phyloP scores from a whole-genome alignment of 1,284 basidiomycete species.

The Ustilago vetiveriae region DNA sequence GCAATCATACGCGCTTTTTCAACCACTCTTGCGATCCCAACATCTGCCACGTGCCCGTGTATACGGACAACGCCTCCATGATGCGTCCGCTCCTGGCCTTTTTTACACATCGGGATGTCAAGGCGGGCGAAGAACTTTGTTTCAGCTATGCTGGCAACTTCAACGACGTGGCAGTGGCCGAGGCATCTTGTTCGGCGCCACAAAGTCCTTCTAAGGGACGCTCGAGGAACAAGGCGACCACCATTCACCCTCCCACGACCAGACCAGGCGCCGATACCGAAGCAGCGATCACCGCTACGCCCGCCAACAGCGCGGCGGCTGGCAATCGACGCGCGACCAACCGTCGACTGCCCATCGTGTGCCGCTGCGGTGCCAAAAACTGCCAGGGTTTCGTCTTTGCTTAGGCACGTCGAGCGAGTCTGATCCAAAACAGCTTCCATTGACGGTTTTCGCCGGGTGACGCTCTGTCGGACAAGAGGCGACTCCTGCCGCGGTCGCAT shows the following conservation, averaged over 20 bases:
- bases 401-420: too few relatives aligned
- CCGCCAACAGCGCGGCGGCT: constrained; percentile 3
- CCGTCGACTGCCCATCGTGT: constrained; percentile 10
- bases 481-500: too few relatives aligned
- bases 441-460: too few relatives aligned
- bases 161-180: not conserved
- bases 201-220: constrained; percentile 2
- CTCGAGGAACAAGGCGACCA: not conserved
- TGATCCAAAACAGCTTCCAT: too few relatives aligned
- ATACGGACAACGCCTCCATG: constrained; percentile 75
- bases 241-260: constrained; percentile 7
- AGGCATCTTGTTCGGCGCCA: not conserved
- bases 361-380: constrained; percentile 21
- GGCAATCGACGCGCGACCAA: not conserved
- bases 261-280: constrained; percentile 12
- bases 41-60: constrained; percentile 76
- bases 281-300: constrained; percentile 7
- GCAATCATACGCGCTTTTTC: constrained; percentile 57
- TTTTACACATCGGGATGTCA: constrained; percentile 76
- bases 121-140: constrained; percentile 72
- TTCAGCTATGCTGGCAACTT: constrained; percentile 27
- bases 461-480: too few relatives aligned
- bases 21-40: constrained; percentile 87
- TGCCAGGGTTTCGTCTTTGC: constrained; percentile 22
- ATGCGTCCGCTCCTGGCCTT: constrained; percentile 73